Conservation (phyloP, 129 eudicot species). For the Apium graveolens region DNA sequence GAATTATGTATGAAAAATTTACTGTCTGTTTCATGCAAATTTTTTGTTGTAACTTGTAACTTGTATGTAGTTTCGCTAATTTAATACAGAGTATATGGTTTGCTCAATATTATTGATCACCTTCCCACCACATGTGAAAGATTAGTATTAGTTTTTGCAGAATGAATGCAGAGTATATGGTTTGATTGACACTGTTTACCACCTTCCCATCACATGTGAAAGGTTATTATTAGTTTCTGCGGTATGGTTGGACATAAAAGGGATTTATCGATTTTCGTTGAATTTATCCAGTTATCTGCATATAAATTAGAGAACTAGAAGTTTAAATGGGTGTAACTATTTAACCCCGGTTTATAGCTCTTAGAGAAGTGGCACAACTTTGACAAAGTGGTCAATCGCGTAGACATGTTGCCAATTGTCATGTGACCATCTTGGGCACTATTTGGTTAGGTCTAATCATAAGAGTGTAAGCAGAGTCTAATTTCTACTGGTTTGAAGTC, state of each 20-base stretch:
- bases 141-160: not conserved
- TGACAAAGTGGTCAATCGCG: not conserved
- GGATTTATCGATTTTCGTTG: not conserved
- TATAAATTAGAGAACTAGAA: too few relatives aligned
- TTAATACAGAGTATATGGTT: not conserved
- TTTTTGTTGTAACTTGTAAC: not conserved
- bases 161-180: not conserved
- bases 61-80: too few relatives aligned
- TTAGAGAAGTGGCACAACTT: not conserved
- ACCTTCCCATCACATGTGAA: not conserved
- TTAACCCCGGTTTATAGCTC: not conserved
- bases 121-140: not conserved
- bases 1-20: not conserved
- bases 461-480: too few relatives aligned
- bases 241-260: not conserved
- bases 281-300: not conserved
- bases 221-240: not conserved
- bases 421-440: not conserved
- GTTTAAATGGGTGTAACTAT: not conserved
- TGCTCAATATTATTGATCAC: not conserved
- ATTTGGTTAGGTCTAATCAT: too few relatives aligned
- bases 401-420: not conserved
- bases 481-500: not conserved
- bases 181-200: not conserved
- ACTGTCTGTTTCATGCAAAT: not conserved